Conservation (phyloP, 225 moss, liverwort and hornwort species). For the Physcomitrium patens region DNA sequence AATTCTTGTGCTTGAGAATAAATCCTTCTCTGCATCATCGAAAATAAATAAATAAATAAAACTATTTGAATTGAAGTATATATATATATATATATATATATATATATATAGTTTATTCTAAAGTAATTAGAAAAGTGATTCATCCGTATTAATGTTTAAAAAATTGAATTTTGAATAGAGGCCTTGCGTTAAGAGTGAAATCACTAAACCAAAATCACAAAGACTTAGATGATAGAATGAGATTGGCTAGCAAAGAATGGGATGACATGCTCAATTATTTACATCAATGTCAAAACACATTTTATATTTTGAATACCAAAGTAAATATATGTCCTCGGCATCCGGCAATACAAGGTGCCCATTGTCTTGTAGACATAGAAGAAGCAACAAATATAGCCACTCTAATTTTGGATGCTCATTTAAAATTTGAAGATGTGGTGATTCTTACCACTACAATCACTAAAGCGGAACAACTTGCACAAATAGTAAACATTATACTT, state of each 20-base stretch:
- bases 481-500: constrained; percentile 29
- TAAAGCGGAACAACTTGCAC: constrained; percentile 34
- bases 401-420: constrained; percentile 61
- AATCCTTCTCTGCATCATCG: no score
- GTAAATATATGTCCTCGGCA: constrained; percentile 32
- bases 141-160: not conserved
- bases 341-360: constrained; percentile 42
- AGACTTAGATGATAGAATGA: constrained; percentile 42
- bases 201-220: constrained; percentile 49
- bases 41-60: no score
- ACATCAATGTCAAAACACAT: constrained; percentile 50
- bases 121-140: not conserved
- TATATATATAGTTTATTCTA: not conserved
- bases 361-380: constrained; percentile 65
- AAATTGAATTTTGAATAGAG: constrained; percentile 37
- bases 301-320: constrained; percentile 51
- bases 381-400: constrained; percentile 43
- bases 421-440: constrained; percentile 41
- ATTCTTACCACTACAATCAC: constrained; percentile 39
- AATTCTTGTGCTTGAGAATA: no score
- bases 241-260: constrained; percentile 46
- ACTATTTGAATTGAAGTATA: no score
- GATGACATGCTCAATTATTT: constrained; percentile 47
- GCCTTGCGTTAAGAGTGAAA: constrained; percentile 67
- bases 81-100: no score